Conservation (phyloP, 768 basidiomycete genomes). For the Termitomyces sp. region DNA sequence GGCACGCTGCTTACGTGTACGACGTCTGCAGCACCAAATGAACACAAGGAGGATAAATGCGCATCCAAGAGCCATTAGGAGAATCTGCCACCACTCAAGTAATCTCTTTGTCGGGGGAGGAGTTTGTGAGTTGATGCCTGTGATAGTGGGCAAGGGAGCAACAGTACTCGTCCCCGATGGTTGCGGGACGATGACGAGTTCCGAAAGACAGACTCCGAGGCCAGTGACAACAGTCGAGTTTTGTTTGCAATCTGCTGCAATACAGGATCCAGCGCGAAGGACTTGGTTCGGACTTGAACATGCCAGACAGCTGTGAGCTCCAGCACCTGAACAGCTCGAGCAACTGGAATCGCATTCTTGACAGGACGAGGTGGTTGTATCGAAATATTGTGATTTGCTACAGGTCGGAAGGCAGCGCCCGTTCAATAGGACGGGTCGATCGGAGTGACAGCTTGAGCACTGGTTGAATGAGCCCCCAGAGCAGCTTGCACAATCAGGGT, state of each 20-base stretch:
- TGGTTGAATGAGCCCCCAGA: constrained; percentile 62
- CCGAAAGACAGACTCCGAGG: constrained; percentile 73
- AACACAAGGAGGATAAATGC: constrained; percentile 70
- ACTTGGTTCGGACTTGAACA: constrained; percentile 45
- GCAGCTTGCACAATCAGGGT: constrained; percentile 79
- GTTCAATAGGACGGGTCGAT: constrained; percentile 63
- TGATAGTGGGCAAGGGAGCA: constrained; percentile 44
- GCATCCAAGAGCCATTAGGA: constrained; percentile 76
- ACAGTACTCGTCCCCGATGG: constrained; percentile 40
- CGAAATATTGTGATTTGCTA: constrained; percentile 62
- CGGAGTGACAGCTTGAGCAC: constrained; percentile 64
- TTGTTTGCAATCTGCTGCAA: constrained; percentile 51
- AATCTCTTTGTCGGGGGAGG: constrained; percentile 20
- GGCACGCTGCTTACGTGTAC: constrained; percentile 59
- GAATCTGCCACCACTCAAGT: constrained; percentile 78
- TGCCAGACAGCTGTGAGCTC: constrained; percentile 47
- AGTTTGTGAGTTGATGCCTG: constrained; percentile 50
- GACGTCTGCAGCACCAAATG: constrained; percentile 63
- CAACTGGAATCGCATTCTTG: constrained; percentile 63
- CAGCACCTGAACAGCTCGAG: constrained; percentile 54
- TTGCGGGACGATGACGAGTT: constrained; percentile 51
- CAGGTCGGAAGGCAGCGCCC: constrained; percentile 79
- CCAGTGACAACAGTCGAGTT: constrained; percentile 53
- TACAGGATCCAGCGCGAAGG: constrained; percentile 45
- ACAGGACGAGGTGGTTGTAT: constrained; percentile 54